Conservation (phyloP, 345 rosid genomes). For the Hevea brasiliensis region DNA sequence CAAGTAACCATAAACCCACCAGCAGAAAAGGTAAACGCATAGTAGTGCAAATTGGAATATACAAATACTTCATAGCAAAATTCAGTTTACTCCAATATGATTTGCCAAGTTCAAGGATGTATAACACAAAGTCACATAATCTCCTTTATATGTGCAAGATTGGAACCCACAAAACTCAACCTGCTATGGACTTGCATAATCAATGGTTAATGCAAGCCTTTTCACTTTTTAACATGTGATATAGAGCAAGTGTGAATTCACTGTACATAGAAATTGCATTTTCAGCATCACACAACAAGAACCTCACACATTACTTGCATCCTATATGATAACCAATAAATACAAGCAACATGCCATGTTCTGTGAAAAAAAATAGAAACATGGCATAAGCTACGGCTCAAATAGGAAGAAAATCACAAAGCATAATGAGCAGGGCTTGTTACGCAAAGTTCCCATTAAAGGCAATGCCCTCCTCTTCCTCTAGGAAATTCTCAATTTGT, state of each 20-base stretch:
- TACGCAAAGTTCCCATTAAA: constrained; percentile 11
- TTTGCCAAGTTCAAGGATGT: no score
- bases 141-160: no score
- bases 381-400: not conserved
- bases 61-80: no score
- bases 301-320: not conserved
- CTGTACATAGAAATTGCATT: not conserved
- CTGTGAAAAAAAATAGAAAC: not conserved
- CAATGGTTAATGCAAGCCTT: not conserved
- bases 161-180: not conserved
- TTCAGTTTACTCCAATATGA: no score
- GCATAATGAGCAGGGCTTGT: constrained; percentile 1
- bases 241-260: not conserved
- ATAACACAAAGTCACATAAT: no score
- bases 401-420: not conserved
- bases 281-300: not conserved
- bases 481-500: constrained; percentile 48
- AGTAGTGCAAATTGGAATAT: no score
- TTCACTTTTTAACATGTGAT: not conserved
- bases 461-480: constrained; percentile 31
- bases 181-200: not conserved
- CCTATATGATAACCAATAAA: not conserved
- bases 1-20: no score
- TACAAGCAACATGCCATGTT: not conserved
- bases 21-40: no score